phyloP scores from a whole-genome alignment of 1,284 basidiomycete species.

The Somion occarium region DNA sequence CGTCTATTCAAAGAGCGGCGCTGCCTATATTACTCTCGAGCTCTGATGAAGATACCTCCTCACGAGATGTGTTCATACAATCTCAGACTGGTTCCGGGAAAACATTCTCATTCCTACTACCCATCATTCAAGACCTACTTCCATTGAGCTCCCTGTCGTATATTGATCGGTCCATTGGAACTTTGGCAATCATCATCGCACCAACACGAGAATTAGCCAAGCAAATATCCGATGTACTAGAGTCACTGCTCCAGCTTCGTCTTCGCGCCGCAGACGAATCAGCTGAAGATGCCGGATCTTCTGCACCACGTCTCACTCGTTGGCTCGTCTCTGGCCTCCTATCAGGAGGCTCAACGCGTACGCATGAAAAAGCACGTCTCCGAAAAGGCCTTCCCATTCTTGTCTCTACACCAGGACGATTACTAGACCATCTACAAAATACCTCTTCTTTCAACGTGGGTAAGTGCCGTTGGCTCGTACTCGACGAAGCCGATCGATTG shows the following conservation, averaged over 20 bases:
- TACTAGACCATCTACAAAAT: constrained; percentile 75
- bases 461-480: constrained; percentile 92
- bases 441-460: constrained; percentile 89
- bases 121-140: constrained; percentile 92
- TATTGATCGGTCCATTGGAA: constrained; percentile 85
- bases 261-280: constrained; percentile 57
- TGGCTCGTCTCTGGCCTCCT: constrained; percentile 95
- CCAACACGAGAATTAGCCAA: constrained; percentile 95
- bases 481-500: constrained; percentile 94
- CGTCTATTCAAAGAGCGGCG: constrained; percentile 84
- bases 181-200: constrained; percentile 91
- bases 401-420: constrained; percentile 65
- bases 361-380: constrained; percentile 71
- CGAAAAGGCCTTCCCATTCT: constrained; percentile 72
- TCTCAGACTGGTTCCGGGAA: constrained; percentile 99
- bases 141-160: constrained; percentile 85
- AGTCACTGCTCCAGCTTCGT: constrained; percentile 66
- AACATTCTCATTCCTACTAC: constrained; percentile 91
- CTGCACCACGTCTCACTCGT: constrained; percentile 64
- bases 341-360: constrained; percentile 71
- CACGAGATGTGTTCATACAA: constrained; percentile 89
- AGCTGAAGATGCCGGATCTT: constrained; percentile 39
- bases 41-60: constrained; percentile 33
- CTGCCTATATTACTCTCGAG: constrained; percentile 68
- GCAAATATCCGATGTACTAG: constrained; percentile 80